Conservation (phyloP, 2,329 filamentous ascomycete genomes). For the Colletotrichum orchidophilum region DNA sequence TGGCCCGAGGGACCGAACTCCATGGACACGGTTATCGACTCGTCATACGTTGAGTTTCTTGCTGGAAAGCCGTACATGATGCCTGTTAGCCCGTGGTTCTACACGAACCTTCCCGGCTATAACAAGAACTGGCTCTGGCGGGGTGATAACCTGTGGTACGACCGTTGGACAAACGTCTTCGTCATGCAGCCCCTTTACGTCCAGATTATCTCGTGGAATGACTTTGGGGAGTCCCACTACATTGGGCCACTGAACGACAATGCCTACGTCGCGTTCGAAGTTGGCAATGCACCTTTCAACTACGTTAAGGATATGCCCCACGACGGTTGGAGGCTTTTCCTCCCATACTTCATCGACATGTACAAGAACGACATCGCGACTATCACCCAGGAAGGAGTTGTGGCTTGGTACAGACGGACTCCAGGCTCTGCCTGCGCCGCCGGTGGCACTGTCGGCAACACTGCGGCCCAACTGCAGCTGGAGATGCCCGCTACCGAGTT, state of each 20-base stretch:
- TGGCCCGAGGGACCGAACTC: constrained; percentile 62
- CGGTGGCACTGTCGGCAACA: constrained; percentile 41
- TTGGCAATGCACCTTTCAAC: constrained; percentile 44
- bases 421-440: constrained; percentile 32
- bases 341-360: constrained; percentile 47
- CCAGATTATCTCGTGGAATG: constrained; percentile 59
- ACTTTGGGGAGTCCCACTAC: constrained; percentile 66
- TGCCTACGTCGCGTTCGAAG: constrained; percentile 36
- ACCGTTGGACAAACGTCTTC: constrained; percentile 65
- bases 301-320: constrained; percentile 60
- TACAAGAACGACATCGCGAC: constrained; percentile 44
- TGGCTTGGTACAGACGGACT: constrained; percentile 39
- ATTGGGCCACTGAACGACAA: constrained; percentile 53
- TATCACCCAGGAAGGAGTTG: constrained; percentile 38
- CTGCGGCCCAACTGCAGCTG: constrained; percentile 38
- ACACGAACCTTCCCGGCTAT: too few relatives aligned
- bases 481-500: constrained; percentile 31
- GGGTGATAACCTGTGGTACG: constrained; percentile 68
- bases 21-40: constrained; percentile 43
- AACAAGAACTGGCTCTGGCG: constrained; percentile 66
- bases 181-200: constrained; percentile 62
- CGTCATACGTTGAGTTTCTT: not conserved
- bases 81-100: too few relatives aligned
- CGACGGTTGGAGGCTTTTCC: constrained; percentile 55
- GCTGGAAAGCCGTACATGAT: not conserved